Conservation (phyloP, 257 asterid species). For the Leptodermis oblonga region DNA sequence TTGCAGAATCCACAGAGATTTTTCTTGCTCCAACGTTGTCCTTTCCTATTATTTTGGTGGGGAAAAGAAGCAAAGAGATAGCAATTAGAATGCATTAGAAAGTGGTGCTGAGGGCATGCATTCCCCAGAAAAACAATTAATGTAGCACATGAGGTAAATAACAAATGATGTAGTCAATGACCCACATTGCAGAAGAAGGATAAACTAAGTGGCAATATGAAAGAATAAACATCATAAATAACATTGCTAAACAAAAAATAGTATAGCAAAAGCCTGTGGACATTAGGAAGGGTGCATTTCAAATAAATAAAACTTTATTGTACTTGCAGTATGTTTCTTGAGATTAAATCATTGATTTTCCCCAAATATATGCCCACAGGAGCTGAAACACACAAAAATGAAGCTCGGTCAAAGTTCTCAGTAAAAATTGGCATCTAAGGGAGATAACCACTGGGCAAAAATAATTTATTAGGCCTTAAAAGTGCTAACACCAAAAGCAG, state of each 20-base stretch:
- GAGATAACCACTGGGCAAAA: neutral
- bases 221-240: neutral
- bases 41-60: slow-evolving; percentile 29
- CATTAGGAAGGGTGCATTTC: neutral
- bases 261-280: neutral
- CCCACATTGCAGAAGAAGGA: neutral
- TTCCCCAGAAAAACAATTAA: neutral
- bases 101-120: neutral
- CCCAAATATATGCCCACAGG: neutral
- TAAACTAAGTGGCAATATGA: neutral
- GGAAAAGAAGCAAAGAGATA: slow-evolving; percentile 15
- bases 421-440: neutral
- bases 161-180: neutral
- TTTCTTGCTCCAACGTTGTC: slow-evolving; percentile 30
- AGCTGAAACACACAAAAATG: neutral
- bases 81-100: neutral
- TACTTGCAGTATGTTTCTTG: neutral
- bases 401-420: neutral
- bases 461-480: neutral
- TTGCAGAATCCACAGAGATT: slow-evolving; percentile 21
- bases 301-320: neutral
- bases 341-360: no score
- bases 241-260: neutral
- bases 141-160: neutral
- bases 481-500: neutral